Evolutionary conservation across 2,329 filamentous ascomycete genomes (phyloP).

Genomic region (Sporothrix euskadiensis): DNA sequence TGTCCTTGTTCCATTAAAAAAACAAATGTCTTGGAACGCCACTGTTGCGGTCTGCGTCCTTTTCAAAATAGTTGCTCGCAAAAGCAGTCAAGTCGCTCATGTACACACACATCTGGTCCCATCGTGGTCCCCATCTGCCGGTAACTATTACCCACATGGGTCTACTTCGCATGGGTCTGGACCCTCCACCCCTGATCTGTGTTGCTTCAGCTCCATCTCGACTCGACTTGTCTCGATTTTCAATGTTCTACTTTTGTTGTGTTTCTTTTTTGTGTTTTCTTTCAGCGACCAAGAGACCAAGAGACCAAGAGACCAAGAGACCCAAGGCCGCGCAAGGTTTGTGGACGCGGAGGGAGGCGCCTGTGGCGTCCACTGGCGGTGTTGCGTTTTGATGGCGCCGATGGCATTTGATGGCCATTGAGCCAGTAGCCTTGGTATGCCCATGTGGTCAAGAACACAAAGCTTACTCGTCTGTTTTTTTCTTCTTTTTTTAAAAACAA

Average conservation of each 20-base stretch:
- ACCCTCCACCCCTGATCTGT: neutral
- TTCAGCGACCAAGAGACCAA: neutral
- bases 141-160: slow-evolving; percentile 1
- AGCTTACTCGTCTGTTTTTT: neutral
- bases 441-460: neutral
- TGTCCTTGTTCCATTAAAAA: neutral
- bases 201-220: neutral
- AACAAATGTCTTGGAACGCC: slow-evolving; percentile 5
- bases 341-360: neutral
- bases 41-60: neutral
- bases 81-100: neutral
- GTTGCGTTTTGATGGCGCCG: neutral
- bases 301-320: neutral
- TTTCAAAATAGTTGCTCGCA: neutral
- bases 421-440: neutral
- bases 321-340: neutral
- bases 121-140: neutral
- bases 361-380: neutral
- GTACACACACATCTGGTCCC: neutral
- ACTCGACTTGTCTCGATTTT: neutral
- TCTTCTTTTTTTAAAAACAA: too few relatives aligned
- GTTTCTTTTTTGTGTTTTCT: neutral
- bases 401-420: neutral
- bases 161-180: neutral
- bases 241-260: neutral